Base-by-base conservation (phyloP, 257 asterid species). In the Schizonepeta tenuifolia region DNA sequence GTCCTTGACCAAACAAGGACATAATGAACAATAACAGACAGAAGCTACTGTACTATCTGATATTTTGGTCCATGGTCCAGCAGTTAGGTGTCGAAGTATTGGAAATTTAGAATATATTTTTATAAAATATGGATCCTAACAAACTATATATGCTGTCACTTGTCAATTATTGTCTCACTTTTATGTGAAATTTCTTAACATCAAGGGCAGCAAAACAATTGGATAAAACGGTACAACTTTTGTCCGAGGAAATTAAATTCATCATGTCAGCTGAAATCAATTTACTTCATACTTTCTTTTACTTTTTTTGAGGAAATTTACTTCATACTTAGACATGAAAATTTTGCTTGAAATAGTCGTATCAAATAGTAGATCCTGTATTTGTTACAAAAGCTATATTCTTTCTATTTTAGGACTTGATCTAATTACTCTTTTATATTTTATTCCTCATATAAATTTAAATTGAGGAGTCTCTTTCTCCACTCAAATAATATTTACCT, bases 1-100 rank as follows among this genome's bases (percentile, higher is more conserved):
- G 28, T n/a, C 41, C 41, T 36, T 36, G 41, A 36, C 41, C 41
- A 36, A 36, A 0, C 41, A 1, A 8, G 12, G n/a, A 46, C 21
- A n/a, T 50, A 50, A 63, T 43, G 50, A 40, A 51, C 14, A 60
- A 49, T 51, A 17, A 50, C 60, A 69, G 70, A 75, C 70, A 67
- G 12, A 21, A 22, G 26, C 7, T 26, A 22, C 17, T 51, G 57
- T 18, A 46, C 50, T 28, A 36, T 65, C 80, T 41, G 70, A 26
- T 17, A 24, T 51, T 24, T 58, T 53, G 38, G 61, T 72, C 71
- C 57, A 10, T 35, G 67, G 67, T 21, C 28, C 17, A 65, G 12
- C 17, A 65, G 12, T 38, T 51, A 64, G 38, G 78, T 73, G 72
- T 40, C 54, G 10, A 49, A 9, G n/a, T n/a, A 49, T n/a, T 5